Conservation (phyloP, 2,329 filamentous ascomycete species). For the Claviceps africana region DNA sequence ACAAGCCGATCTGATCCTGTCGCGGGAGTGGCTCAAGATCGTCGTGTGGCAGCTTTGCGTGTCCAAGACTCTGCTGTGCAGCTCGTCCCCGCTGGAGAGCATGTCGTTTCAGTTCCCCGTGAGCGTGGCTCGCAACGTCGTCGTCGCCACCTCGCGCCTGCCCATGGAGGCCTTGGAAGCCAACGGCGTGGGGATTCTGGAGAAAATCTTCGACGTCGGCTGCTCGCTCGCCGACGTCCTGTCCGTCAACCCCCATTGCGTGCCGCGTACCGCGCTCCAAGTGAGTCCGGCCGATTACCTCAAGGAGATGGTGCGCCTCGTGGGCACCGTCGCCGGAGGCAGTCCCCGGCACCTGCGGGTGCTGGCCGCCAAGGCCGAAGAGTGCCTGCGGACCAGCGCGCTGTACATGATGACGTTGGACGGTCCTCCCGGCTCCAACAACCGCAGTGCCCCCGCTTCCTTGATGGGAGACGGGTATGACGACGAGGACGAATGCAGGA, state of each 20-base stretch:
- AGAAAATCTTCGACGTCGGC: slow-evolving; percentile 21
- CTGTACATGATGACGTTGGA: neutral
- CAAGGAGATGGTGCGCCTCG: slow-evolving; percentile 1
- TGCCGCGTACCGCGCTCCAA: slow-evolving; percentile 1
- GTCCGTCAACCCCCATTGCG: slow-evolving; percentile 1
- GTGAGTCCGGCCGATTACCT: slow-evolving; percentile 1
- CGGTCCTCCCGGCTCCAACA: neutral
- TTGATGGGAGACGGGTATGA: neutral
- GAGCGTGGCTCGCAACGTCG: slow-evolving; percentile 13
- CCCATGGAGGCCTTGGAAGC: slow-evolving; percentile 16
- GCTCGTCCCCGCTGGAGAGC: slow-evolving; percentile 7
- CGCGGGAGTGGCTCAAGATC: slow-evolving; percentile 14
- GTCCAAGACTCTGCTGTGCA: slow-evolving; percentile 10
- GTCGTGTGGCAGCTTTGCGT: slow-evolving; percentile 17
- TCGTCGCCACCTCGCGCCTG: slow-evolving; percentile 11
- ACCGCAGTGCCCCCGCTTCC: neutral
- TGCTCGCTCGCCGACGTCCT: slow-evolving; percentile 17
- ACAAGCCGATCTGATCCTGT: slow-evolving; percentile 14
- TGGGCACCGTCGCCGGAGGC: neutral
- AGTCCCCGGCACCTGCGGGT: slow-evolving; percentile 1
- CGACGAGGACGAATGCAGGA: neutral
- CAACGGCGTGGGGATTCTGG: slow-evolving; percentile 19
- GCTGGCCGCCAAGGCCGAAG: slow-evolving; percentile 1
- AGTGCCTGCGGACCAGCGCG: neutral
- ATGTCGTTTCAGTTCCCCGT: slow-evolving; percentile 16